Conservation (phyloP, 2,329 filamentous ascomycete genomes). For the Ophiostoma angusticollis region DNA sequence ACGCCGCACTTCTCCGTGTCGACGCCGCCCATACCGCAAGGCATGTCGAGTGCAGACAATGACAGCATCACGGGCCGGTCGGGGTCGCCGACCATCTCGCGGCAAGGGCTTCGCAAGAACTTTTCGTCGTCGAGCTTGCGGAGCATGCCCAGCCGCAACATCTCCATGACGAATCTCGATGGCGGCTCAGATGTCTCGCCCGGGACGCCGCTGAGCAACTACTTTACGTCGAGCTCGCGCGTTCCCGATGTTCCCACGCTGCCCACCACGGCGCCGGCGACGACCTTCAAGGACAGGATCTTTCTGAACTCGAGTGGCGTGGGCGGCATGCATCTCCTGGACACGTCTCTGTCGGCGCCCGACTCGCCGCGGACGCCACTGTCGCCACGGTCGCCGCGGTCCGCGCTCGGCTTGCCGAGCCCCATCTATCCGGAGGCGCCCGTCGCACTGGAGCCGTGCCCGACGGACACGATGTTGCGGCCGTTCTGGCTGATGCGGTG, state of each 20-base stretch:
- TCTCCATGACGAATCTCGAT: constrained; percentile 51
- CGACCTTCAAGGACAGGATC: constrained; percentile 44
- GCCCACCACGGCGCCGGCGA: constrained; percentile 53
- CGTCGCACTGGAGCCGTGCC: constrained; percentile 77
- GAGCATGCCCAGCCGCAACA: constrained; percentile 60
- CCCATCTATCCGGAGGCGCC: constrained; percentile 52
- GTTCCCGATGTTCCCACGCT: constrained; percentile 47
- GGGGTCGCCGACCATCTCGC: constrained; percentile 12
- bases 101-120: constrained; percentile 47
- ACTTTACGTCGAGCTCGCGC: constrained; percentile 41
- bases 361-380: constrained; percentile 53
- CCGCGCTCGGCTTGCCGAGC: constrained; percentile 52
- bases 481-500: constrained; percentile 98
- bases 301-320: constrained; percentile 40
- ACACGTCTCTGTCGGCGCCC: too few species aligned
- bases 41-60: constrained; percentile 3
- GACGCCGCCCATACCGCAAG: constrained; percentile 23
- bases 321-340: constrained; percentile 69
- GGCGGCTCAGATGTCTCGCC: constrained; percentile 56
- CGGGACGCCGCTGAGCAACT: constrained; percentile 59
- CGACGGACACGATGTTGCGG: constrained; percentile 74
- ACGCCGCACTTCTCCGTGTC: constrained; percentile 19
- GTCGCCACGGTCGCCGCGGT: too few species aligned
- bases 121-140: constrained; percentile 58
- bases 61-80: neutral